These are phyloP conservation scores for Noccaea bulbosa DNA, from an alignment of 345 rosid species.

Conservation along the genomic window DNA sequence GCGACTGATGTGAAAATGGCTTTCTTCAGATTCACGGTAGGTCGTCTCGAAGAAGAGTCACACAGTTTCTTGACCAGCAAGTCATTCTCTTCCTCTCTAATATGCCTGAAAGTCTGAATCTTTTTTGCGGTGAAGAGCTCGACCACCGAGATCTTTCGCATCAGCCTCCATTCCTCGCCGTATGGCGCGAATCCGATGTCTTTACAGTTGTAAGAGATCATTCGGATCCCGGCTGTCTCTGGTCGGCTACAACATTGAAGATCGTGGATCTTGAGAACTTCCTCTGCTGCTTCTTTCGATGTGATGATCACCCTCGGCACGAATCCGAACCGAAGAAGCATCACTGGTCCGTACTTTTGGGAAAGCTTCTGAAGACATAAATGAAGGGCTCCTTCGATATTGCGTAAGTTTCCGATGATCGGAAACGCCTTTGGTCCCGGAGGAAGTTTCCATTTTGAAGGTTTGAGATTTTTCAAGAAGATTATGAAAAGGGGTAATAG, in stretches of 20 bases:
- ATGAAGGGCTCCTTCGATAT: conserved; percentile 8
- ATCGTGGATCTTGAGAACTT: conserved; percentile 30
- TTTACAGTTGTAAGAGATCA: conserved; percentile 1
- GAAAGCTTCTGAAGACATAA: conserved; percentile 22
- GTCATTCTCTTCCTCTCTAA: conserved; percentile 19
- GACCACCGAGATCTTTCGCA: conserved; percentile 9
- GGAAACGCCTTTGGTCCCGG: conserved; percentile 36
- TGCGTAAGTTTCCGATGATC: conserved; percentile 50
- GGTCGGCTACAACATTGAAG: conserved; percentile 18
- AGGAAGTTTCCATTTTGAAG: background rate
- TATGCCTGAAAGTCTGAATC: background rate
- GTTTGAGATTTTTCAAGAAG: background rate
- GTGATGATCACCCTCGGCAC: conserved; percentile 20
- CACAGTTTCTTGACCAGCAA: conserved; percentile 6
- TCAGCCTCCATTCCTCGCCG: conserved; percentile 16
- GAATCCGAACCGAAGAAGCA: conserved; percentile 33
- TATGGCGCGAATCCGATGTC: conserved; percentile 24
- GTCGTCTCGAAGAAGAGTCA: background rate
- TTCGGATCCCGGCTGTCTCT: background rate
- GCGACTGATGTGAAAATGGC: background rate
- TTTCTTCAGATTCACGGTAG: conserved; percentile 12
- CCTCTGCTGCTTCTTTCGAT: conserved; percentile 34
- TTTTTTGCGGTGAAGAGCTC: conserved; percentile 21
- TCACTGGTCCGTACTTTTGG: conserved; percentile 33
- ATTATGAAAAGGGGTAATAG: background rate